Conservation (phyloP, 306 rosid genomes). For the Cicer yamashitae region DNA sequence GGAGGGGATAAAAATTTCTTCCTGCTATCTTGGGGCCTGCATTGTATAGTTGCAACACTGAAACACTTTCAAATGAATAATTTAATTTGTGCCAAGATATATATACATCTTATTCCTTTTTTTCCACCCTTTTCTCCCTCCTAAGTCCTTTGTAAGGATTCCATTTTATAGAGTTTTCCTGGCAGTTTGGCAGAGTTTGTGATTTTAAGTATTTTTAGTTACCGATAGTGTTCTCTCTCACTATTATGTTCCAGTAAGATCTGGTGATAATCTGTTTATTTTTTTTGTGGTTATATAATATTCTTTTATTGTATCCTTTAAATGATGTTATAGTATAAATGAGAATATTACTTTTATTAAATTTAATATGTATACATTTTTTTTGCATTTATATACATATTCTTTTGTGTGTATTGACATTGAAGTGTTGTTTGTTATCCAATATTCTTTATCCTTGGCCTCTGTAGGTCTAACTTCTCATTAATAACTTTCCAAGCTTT, state of each 20-base stretch:
- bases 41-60: slow-evolving; percentile 53
- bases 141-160: slow-evolving; percentile 46
- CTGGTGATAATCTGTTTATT: slow-evolving; percentile 40
- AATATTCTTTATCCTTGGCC: background rate
- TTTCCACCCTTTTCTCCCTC: slow-evolving; percentile 1
- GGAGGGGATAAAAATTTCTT: slow-evolving; percentile 53
- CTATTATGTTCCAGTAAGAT: slow-evolving; percentile 43
- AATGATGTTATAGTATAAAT: slow-evolving; percentile 37
- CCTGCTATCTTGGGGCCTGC: slow-evolving; percentile 30
- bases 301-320: slow-evolving; percentile 52
- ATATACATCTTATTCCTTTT: slow-evolving; percentile 28
- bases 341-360: slow-evolving; percentile 23
- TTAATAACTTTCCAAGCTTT: background rate
- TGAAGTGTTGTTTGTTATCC: slow-evolving; percentile 10
- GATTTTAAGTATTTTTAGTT: slow-evolving; percentile 40
- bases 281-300: slow-evolving; percentile 34
- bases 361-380: slow-evolving; percentile 5
- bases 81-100: slow-evolving; percentile 53
- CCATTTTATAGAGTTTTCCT: slow-evolving; percentile 45
- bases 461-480: background rate
- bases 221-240: slow-evolving; percentile 41
- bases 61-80: slow-evolving; percentile 58
- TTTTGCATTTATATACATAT: background rate
- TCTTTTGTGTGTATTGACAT: slow-evolving; percentile 17
- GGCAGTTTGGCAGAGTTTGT: slow-evolving; percentile 37